Evolutionary conservation across 108 stramenopile genomes (phyloP).

Genomic region (Fistulifera pelliculosa): DNA sequence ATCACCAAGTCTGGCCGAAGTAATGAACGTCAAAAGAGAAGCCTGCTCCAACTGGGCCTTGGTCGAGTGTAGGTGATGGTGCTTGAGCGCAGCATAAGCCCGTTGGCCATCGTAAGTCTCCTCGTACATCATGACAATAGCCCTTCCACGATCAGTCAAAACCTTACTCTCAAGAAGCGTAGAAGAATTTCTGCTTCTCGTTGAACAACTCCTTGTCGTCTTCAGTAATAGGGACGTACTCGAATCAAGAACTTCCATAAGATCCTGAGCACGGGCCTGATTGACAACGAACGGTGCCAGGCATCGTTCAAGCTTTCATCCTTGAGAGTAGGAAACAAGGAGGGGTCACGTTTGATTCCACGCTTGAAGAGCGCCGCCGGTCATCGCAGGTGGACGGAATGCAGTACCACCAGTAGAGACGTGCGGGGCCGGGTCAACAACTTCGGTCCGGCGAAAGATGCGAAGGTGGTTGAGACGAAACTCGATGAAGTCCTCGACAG

Average conservation of each 20-base stretch:
- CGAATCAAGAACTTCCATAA: conserved; percentile 2
- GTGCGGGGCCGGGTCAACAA: too few relatives aligned
- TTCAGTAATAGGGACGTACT: conserved; percentile 4
- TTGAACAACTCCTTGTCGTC: background rate
- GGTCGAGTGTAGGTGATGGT: background rate
- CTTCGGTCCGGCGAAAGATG: too few relatives aligned
- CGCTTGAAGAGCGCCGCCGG: conserved; percentile 5
- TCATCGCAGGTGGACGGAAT: background rate
- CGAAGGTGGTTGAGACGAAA: too few relatives aligned
- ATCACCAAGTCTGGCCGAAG: background rate
- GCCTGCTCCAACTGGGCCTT: background rate
- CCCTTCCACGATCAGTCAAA: conserved; percentile 1
- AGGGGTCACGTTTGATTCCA: conserved; percentile 14
- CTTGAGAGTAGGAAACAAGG: conserved; percentile 7
- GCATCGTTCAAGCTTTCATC: conserved; percentile 11
- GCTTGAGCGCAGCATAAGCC: background rate
- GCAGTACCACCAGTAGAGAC: too few relatives aligned
- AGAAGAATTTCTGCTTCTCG: background rate
- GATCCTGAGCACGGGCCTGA: conserved; percentile 4
- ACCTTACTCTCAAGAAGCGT: background rate
- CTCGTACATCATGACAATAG: conserved; percentile 3
- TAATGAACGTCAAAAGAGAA: background rate
- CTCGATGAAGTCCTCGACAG: too few relatives aligned
- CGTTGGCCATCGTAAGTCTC: conserved; percentile 6
- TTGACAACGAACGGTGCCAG: conserved; percentile 3